Base-by-base conservation (phyloP, 441 rosid genomes). In the Biscutella laevigata region DNA sequence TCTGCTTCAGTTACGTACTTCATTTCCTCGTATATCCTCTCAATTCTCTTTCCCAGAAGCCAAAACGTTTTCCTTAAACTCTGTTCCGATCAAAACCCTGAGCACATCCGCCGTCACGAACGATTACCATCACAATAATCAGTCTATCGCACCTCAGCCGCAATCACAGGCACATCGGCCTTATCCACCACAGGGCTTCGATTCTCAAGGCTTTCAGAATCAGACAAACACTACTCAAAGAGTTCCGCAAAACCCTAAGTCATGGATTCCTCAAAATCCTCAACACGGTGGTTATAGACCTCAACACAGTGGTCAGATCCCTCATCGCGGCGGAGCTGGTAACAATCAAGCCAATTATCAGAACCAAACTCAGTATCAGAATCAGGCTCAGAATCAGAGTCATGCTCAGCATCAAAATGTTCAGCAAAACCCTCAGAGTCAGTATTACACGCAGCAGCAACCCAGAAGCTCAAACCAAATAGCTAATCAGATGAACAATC, bases 31-130 rank as follows among this genome's bases (percentile, higher is more conserved):
- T 7, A 39, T 26, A 2, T 45, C 61, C 43, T 39, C 71, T 59
- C 53, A 52, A 26, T 58, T 43, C 47, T 46, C 17, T 35, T 56
- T 3, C 61, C 24, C 58, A 54, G 25, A 24, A 2, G 4, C 8
- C 39, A 59, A 64, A 59, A 27, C 64, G 58, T 67, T 36, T 26
- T 15, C 63, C 22, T 32, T 39, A 1, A 56, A 51, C 48, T 27
- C 59, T 7, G 27, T 62, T 13, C 13, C 51, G 8, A 59, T 9
- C 17, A 75, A 59, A 71, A 26, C 71, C 68, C 71, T 79, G 2
- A 78, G 73, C 74, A 72, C 88, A 14, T 75, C 71, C 46, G 70
- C 91, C 25, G 52, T 60, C 20, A 72, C 53, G 2, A 57, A 71
- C 4, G 47, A 71, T 57, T 68, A 69, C 30, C 64, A 64, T 67